A percentile compares a stretch with the other conserved stretches of the same genome.
phyloP scores from a whole-genome alignment of 192 early-diverging fungal genomes.

The Geosiphon pyriformis region DNA sequence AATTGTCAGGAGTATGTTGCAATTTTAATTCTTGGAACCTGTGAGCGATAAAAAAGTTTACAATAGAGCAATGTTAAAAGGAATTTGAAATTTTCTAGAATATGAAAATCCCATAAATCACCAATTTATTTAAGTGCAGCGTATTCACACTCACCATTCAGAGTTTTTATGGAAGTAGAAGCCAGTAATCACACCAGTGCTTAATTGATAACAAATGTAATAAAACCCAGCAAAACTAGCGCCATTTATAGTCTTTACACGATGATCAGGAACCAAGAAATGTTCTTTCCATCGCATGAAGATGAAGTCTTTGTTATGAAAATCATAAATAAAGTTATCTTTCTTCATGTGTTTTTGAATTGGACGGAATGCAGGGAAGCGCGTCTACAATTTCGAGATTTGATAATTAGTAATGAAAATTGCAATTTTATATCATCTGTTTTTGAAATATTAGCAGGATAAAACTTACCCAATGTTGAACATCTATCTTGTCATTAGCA shows the following conservation, averaged over 20 bases:
- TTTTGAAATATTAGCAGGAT: background rate
- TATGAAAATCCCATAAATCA: too few relatives aligned
- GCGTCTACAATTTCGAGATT: conserved; percentile 27
- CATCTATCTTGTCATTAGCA: conserved; percentile 68
- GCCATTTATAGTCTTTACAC: conserved; percentile 65
- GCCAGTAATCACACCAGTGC: conserved; percentile 52
- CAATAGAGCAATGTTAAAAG: too few relatives aligned
- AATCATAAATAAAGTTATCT: conserved; percentile 42
- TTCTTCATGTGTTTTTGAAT: conserved; percentile 44
- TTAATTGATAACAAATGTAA: conserved; percentile 69
- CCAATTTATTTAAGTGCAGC: too few relatives aligned
- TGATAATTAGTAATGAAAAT: background rate
- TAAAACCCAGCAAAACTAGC: conserved; percentile 91
- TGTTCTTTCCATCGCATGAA: conserved; percentile 96
- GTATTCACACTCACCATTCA: conserved; percentile 54
- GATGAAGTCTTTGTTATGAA: conserved; percentile 48
- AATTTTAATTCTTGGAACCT: conserved; percentile 48
- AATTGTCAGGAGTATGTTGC: conserved; percentile 35
- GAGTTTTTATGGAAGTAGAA: conserved; percentile 59
- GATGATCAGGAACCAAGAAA: conserved; percentile 86
- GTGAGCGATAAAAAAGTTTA: background rate
- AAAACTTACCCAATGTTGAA: conserved; percentile 66
- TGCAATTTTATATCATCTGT: too few relatives aligned
- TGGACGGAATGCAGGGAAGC: conserved; percentile 43
- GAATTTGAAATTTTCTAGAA: too few relatives aligned